phyloP scores from a whole-genome alignment of 1,284 basidiomycete species.

The Trametes hirsuta region DNA sequence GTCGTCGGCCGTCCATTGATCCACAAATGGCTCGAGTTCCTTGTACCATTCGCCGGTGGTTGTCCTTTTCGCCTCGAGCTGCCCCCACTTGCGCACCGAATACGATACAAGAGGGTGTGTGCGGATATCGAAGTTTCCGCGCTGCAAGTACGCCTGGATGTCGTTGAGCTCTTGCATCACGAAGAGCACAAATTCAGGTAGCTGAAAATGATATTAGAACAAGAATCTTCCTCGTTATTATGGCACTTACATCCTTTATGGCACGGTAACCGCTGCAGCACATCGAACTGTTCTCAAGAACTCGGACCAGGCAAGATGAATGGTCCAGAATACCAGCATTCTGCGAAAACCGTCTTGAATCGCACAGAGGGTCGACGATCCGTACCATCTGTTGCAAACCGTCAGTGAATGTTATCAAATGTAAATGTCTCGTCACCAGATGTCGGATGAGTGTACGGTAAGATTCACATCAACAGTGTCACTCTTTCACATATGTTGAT shows the following conservation, averaged over 20 bases:
- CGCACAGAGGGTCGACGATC: neutral
- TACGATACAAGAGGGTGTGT: neutral
- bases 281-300: neutral
- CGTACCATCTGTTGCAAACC: neutral
- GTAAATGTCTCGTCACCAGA: neutral
- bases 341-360: neutral
- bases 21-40: neutral
- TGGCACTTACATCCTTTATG: neutral
- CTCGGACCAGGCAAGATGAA: neutral
- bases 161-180: neutral
- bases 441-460: neutral
- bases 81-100: neutral
- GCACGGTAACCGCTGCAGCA: neutral
- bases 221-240: neutral
- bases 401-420: neutral
- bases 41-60: neutral
- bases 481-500: no score
- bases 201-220: neutral
- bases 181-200: neutral
- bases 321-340: neutral
- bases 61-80: neutral
- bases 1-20: neutral
- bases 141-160: neutral
- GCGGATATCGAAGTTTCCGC: neutral
- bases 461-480: neutral